phyloP scores from a whole-genome alignment of 441 rosid species.

The Arabidopsis lyrata region DNA sequence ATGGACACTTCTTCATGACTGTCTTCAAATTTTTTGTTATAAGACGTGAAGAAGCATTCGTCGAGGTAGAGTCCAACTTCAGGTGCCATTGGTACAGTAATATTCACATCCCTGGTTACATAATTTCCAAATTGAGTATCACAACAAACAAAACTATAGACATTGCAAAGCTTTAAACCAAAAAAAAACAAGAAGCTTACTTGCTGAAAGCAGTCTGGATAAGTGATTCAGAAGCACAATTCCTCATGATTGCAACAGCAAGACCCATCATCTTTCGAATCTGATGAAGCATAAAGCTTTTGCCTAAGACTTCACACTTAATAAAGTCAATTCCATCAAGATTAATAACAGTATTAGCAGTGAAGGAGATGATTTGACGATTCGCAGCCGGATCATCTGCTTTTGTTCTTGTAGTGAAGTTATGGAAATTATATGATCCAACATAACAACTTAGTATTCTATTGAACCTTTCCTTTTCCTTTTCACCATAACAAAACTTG shows the following conservation, averaged over 20 bases:
- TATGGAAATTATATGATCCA: conserved; percentile 89
- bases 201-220: conserved; percentile 71
- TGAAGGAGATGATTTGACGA: conserved; percentile 73
- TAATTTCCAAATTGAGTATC: background rate
- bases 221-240: conserved; percentile 72
- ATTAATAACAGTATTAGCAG: conserved; percentile 55
- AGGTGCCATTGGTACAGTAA: conserved; percentile 90
- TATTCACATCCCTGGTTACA: conserved; percentile 62
- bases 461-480: conserved; percentile 76
- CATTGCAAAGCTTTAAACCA: background rate
- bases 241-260: conserved; percentile 84
- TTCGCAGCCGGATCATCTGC: conserved; percentile 85
- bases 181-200: conserved; percentile 46
- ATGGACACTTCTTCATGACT: conserved; percentile 79
- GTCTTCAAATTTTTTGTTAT: conserved; percentile 74
- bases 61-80: conserved; percentile 92
- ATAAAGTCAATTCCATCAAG: conserved; percentile 85
- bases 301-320: conserved; percentile 88
- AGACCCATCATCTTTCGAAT: conserved; percentile 93
- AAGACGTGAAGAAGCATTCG: conserved; percentile 82
- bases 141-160: background rate
- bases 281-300: conserved; percentile 99
- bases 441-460: conserved; percentile 72
- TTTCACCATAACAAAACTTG: conserved; percentile 61
- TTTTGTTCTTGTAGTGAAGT: conserved; percentile 84